Evolutionary conservation across 257 asterid genomes (phyloP).

Genomic region (Jasminum sambac): DNA sequence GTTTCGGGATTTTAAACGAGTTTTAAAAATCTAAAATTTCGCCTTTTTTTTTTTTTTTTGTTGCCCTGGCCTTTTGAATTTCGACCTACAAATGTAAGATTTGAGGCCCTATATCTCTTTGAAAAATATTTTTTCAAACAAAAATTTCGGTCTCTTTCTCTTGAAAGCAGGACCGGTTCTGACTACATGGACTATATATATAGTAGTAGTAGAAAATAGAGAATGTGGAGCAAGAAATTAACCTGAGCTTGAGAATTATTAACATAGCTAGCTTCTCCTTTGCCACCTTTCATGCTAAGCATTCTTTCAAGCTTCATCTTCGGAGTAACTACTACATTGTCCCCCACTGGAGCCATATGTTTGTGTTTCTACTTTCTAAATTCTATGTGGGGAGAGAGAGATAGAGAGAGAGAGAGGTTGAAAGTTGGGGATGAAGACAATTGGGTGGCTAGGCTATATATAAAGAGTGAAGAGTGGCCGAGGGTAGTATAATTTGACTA

Average conservation of each 20-base stretch:
- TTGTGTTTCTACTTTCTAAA: neutral
- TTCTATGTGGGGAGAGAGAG: neutral
- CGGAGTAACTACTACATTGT: conserved; percentile 54
- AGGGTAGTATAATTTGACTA: too few species aligned
- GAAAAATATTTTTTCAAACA: too few species aligned
- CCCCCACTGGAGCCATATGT: conserved; percentile 51
- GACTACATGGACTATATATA: too few species aligned
- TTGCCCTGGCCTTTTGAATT: too few species aligned
- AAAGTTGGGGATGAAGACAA: neutral
- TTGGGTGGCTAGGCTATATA: neutral
- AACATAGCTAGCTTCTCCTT: conserved; percentile 86
- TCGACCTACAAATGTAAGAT: too few species aligned
- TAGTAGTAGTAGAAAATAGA: neutral
- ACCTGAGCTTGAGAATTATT: conserved; percentile 98
- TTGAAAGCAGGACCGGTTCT: too few species aligned
- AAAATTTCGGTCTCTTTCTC: neutral
- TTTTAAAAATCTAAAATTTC: too few species aligned
- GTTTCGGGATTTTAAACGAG: too few species aligned
- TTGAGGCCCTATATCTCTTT: too few species aligned
- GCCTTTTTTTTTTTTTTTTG: too few species aligned
- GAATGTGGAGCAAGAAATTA: neutral
- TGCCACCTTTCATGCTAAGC: conserved; percentile 60
- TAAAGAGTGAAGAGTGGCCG: neutral
- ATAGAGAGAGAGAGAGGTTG: neutral
- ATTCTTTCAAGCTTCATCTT: conserved; percentile 67